Percentiles rank a stretch among this genome's conserved stretches.
These are phyloP conservation scores for Colletotrichum falcatum DNA, from an alignment of 2,329 filamentous ascomycete genomes.

Conservation along the genomic window DNA sequence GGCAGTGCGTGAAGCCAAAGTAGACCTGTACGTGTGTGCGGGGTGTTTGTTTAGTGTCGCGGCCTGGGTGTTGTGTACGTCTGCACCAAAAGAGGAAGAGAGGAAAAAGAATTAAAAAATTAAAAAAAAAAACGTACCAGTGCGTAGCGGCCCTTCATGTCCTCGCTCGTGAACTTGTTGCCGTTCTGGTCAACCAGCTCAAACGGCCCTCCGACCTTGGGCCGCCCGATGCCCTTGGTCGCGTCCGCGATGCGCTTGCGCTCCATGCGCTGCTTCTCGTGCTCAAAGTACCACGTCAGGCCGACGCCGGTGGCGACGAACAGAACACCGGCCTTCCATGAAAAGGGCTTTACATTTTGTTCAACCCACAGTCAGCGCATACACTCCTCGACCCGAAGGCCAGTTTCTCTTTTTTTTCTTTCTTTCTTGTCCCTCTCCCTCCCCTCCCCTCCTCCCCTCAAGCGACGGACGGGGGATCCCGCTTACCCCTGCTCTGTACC, in stretches of 20 bases:
- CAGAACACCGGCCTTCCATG: slow-evolving; percentile 87
- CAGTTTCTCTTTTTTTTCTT: too few species aligned
- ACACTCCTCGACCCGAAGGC: not conserved
- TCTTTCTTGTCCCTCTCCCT: too few species aligned
- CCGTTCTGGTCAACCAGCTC: slow-evolving; percentile 85
- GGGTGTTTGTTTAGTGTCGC: not conserved
- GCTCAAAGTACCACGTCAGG: slow-evolving; percentile 90
- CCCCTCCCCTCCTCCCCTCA: not conserved
- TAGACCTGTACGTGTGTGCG: slow-evolving; percentile 83
- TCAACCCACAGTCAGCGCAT: slow-evolving; percentile 21
- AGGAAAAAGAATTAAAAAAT: too few species aligned
- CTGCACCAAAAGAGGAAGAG: not conserved
- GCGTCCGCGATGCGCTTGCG: slow-evolving; percentile 90
- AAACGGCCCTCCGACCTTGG: slow-evolving; percentile 93
- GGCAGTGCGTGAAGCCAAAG: slow-evolving; percentile 98
- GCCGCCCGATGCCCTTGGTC: slow-evolving; percentile 90
- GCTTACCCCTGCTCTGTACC: slow-evolving; percentile 67
- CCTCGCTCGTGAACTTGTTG: slow-evolving; percentile 78
- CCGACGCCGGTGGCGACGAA: slow-evolving; percentile 84
- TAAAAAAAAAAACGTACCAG: slow-evolving; percentile 65
- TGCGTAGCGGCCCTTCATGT: slow-evolving; percentile 88
- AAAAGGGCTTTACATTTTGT: slow-evolving; percentile 77
- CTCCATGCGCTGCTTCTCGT: slow-evolving; percentile 92
- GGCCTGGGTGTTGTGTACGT: not conserved
- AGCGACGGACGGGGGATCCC: too few species aligned